These are phyloP conservation scores for Mucor indicus DNA, from an alignment of 371 early-diverging fungal species.

Conservation along the genomic window DNA sequence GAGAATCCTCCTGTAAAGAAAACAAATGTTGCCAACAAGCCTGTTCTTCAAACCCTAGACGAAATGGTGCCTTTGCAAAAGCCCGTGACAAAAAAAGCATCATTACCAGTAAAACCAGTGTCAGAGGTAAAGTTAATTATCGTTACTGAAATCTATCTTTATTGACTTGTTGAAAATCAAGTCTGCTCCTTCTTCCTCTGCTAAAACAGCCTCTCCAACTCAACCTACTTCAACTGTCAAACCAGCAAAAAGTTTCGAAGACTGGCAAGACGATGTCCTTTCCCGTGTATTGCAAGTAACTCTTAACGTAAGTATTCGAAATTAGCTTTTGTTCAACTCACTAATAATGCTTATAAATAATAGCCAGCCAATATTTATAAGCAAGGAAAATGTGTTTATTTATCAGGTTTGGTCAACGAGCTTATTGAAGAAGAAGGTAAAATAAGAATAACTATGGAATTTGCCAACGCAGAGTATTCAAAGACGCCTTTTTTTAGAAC, in stretches of 20 bases:
- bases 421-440: slow-evolving; percentile 41
- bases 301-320: slow-evolving; percentile 54
- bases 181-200: neutral
- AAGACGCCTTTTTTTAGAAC: slow-evolving; percentile 5
- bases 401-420: slow-evolving; percentile 31
- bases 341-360: too few relatives aligned
- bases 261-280: slow-evolving; percentile 85
- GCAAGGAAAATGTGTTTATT: slow-evolving; percentile 37
- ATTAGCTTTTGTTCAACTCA: neutral
- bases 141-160: too few relatives aligned
- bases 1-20: neutral
- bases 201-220: neutral
- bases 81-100: slow-evolving; percentile 12
- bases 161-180: neutral
- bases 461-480: neutral
- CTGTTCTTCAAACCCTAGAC: slow-evolving; percentile 15
- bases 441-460: too few relatives aligned
- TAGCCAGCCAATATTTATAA: slow-evolving; percentile 29
- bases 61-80: slow-evolving; percentile 15
- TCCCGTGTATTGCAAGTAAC: slow-evolving; percentile 82
- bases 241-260: slow-evolving; percentile 66
- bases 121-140: neutral
- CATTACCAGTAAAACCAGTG: neutral
- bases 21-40: slow-evolving; percentile 5
- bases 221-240: slow-evolving; percentile 3